Evolutionary conservation across 768 basidiomycete genomes (phyloP).

Genomic region (Tylopilus sp.): DNA sequence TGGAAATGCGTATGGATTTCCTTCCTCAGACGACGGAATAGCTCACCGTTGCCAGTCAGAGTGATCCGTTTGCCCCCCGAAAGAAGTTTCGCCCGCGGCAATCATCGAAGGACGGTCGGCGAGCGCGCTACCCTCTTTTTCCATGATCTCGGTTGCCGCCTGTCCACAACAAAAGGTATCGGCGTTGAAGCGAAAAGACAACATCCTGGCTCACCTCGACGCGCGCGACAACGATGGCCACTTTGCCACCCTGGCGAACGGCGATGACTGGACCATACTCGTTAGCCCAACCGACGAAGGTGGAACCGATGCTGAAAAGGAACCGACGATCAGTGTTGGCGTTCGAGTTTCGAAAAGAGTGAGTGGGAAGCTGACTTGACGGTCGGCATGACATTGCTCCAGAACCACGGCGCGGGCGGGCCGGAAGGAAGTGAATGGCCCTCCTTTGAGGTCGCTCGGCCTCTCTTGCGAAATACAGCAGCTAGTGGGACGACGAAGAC

Average conservation of each 20-base stretch:
- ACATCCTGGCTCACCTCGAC: conserved; percentile 15
- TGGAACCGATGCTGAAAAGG: conserved; percentile 17
- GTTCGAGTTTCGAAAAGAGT: not conserved
- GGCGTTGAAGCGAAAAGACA: not conserved
- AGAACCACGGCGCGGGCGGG: conserved; percentile 8
- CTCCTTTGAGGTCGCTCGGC: conserved; percentile 1
- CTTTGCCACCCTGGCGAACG: conserved; percentile 42
- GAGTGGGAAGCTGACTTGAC: conserved; percentile 8
- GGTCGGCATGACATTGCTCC: conserved; percentile 4
- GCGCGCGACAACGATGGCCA: conserved; percentile 17
- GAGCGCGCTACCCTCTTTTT: conserved; percentile 51
- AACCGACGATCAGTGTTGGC: not conserved
- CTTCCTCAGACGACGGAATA: conserved; percentile 53
- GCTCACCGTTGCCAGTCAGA: conserved; percentile 46
- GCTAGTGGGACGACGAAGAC: not conserved
- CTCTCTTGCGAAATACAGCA: not conserved
- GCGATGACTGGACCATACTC: conserved; percentile 59
- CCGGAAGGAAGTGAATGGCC: conserved; percentile 15
- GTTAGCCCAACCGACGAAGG: conserved; percentile 51
- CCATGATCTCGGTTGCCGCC: conserved; percentile 60
- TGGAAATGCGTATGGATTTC: conserved; percentile 54
- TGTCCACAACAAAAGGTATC: conserved; percentile 18
- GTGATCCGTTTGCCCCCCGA: conserved; percentile 53
- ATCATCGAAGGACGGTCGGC: conserved; percentile 51
- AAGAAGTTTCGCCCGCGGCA: conserved; percentile 49